Conservation (phyloP, 208 protist species). For the Naegleria lovaniensis region DNA sequence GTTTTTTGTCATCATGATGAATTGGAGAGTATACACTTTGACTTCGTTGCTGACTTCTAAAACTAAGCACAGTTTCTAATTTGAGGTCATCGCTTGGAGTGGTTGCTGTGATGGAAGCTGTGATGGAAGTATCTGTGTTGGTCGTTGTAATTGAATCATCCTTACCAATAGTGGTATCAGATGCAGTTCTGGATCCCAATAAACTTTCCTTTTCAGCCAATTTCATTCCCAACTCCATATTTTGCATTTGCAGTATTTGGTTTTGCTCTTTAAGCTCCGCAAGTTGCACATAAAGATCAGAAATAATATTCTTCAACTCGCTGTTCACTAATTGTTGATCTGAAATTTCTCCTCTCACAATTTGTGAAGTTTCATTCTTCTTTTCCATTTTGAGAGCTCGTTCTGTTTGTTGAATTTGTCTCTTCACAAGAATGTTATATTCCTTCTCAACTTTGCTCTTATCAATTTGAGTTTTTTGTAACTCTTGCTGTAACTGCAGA, state of each 20-base stretch:
- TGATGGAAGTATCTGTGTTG: background rate
- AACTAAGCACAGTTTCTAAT: background rate
- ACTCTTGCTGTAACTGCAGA: background rate
- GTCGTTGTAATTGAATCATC: too few species aligned
- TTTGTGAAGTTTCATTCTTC: background rate
- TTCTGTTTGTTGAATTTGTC: background rate
- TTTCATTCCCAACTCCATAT: background rate
- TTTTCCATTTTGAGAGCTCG: slow-evolving; percentile 7
- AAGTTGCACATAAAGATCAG: background rate
- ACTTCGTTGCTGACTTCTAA: background rate
- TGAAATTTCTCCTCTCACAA: background rate
- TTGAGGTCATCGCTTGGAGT: background rate
- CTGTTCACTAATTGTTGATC: background rate
- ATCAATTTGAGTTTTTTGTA: background rate
- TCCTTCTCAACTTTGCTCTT: background rate
- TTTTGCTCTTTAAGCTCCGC: background rate
- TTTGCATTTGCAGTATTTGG: background rate
- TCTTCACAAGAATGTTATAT: background rate
- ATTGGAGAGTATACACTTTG: background rate
- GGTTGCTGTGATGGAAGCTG: background rate
- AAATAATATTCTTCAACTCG: background rate
- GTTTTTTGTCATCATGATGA: background rate
- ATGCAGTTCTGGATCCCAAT: too few species aligned
- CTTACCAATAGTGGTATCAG: too few species aligned
- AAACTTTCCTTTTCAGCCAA: too few species aligned